phyloP scores from a whole-genome alignment of 139 green algal species.

The Chlamydomonas sp. region DNA sequence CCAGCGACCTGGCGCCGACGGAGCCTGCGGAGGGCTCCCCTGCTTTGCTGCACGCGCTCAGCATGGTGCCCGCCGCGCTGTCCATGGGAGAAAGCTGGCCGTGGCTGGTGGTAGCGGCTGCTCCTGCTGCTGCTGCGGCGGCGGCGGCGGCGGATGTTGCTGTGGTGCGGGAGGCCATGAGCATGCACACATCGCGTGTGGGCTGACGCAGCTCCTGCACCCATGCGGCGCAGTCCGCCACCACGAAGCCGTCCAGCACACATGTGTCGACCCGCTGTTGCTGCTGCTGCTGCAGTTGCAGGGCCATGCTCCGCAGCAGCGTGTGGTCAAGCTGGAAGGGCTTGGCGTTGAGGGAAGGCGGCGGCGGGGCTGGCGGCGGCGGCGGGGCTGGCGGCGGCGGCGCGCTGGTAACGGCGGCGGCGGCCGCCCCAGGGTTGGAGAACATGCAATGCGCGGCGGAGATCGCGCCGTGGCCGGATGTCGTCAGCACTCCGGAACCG shows the following conservation, averaged over 20 bases:
- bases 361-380: background rate
- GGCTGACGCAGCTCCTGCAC: constrained; percentile 11
- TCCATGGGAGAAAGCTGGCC: no score
- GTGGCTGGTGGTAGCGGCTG: background rate
- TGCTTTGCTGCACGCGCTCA: background rate
- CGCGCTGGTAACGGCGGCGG: background rate
- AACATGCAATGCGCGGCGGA: background rate
- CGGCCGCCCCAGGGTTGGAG: background rate
- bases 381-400: background rate
- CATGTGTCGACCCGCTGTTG: background rate
- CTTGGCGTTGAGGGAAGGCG: background rate
- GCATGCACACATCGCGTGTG: background rate
- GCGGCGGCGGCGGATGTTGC: background rate
- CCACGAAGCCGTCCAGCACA: background rate
- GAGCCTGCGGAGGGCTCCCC: background rate
- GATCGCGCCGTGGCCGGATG: background rate
- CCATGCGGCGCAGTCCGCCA: background rate
- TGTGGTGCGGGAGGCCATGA: background rate
- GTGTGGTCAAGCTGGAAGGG: constrained; percentile 4
- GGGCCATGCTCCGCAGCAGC: background rate
- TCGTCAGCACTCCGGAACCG: no score
- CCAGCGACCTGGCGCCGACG: background rate
- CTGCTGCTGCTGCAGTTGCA: background rate
- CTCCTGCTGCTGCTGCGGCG: no score
- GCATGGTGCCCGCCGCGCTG: background rate